phyloP scores from a whole-genome alignment of 441 rosid species.

The Omphalea diandra region DNA sequence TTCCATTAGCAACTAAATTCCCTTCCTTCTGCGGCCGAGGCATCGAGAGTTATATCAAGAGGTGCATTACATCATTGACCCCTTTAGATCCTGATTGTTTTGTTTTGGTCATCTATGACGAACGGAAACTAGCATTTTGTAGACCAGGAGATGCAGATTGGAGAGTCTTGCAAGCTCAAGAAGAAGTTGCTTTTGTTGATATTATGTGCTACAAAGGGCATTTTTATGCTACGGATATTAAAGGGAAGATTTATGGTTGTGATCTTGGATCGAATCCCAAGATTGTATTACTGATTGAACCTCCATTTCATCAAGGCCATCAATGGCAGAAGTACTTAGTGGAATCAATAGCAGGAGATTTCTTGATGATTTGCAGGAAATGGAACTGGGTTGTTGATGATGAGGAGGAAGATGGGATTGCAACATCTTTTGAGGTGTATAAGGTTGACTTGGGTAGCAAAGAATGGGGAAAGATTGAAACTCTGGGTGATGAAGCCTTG shows the following conservation, averaged over 20 bases:
- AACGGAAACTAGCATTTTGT: neutral
- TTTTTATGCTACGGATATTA: neutral
- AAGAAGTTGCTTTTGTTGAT: neutral
- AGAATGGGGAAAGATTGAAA: neutral
- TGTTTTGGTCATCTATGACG: neutral
- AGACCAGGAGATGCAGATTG: neutral
- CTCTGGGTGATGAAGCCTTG: neutral
- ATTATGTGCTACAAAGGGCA: neutral
- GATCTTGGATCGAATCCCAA: neutral
- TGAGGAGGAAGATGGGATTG: neutral
- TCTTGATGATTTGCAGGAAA: neutral
- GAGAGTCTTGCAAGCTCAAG: neutral
- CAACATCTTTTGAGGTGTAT: neutral
- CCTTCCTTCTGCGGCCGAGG: neutral
- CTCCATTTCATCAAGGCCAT: neutral
- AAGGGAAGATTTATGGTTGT: neutral
- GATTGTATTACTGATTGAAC: no score
- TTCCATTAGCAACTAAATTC: neutral
- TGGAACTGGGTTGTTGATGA: neutral
- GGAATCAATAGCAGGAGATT: neutral
- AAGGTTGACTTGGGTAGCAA: neutral
- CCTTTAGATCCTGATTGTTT: neutral
- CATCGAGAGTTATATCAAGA: neutral
- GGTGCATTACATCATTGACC: neutral
- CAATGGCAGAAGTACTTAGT: neutral